Evolutionary conservation across 2,329 filamentous ascomycete species (phyloP), one percentile per base, ranked within the genome.

Genomic region (Cercospora beticola): DNA sequence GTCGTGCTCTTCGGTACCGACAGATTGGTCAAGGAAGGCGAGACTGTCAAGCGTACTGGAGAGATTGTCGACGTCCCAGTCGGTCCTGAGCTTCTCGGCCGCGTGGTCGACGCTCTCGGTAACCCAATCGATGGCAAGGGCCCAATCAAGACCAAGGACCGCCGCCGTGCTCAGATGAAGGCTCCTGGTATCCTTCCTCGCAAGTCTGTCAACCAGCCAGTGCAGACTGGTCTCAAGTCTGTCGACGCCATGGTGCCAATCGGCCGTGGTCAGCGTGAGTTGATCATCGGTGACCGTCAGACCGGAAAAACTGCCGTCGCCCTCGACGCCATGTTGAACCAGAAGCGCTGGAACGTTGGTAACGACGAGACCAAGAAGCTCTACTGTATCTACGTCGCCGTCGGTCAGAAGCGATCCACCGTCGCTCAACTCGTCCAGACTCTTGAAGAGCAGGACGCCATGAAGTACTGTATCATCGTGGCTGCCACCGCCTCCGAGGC

Each of bases 231-330:
- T 88, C 90, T 98, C 79, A 99, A 99, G 89, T 97, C 93, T 78
- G 88, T 99, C 86, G 95, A 99, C 83, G 94, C 95, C 86, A 98
- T 99, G 95, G 95, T 99, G 78, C 95, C 95, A 79, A 97, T 99
- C 79, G 95, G 95, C 83, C 95, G 95, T 94, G 95, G 95, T 81
- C 95, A 99, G 89, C 95, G 95, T 94, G 95, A 99, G 88, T 87
- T 99, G 89, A 98, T 99, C 84, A 99, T 99, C 85, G 95, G 95
- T 88, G 95, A 99, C 83, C 95, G 95, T 93, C 95, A 99, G 87
- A 99, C 95, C 79, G 95, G 95, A 85, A 99, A 99, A 92, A 99
- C 95, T 81, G 95, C 95, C 79, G 94, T 99, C 82, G 94, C 91
- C 80, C 92, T 99, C 72, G 95, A 99, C 83, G 90, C 94, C 83